Conservation (phyloP, 2,329 filamentous ascomycete species). For the Stachybotrys elegans region DNA sequence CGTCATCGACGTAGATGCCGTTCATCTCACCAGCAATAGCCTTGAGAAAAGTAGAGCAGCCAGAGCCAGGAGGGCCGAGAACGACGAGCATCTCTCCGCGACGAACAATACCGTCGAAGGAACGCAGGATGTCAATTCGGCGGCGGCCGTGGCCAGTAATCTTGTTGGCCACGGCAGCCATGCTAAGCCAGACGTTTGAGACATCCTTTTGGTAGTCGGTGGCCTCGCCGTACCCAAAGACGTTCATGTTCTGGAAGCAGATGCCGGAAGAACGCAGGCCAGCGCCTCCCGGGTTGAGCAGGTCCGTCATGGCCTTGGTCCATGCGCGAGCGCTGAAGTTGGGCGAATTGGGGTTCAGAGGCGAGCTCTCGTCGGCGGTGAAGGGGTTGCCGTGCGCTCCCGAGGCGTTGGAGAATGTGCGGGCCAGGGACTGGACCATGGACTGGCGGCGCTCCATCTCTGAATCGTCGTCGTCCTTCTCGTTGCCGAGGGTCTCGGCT, state of each 20-base stretch:
- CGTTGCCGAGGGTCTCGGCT: conserved; percentile 23
- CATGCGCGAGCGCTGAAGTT: conserved; percentile 48
- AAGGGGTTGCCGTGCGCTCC: conserved; percentile 41
- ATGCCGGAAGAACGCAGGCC: conserved; percentile 56
- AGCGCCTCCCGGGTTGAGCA: conserved; percentile 42
- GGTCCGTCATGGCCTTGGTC: conserved; percentile 49
- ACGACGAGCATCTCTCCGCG: conserved; percentile 70
- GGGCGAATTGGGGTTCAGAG: conserved; percentile 40
- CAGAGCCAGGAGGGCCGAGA: conserved; percentile 61
- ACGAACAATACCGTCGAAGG: conserved; percentile 60
- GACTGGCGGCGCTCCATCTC: conserved; percentile 41
- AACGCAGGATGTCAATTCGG: conserved; percentile 59
- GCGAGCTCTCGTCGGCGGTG: conserved; percentile 34
- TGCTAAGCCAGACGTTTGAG: conserved; percentile 50
- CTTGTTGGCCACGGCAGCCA: conserved; percentile 34
- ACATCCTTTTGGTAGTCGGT: conserved; percentile 67
- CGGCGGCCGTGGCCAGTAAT: conserved; percentile 47
- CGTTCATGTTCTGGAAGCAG: conserved; percentile 58
- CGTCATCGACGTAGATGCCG: conserved; percentile 64
- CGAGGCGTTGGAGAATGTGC: conserved; percentile 44
- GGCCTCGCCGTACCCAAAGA: conserved; percentile 61
- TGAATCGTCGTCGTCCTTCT: conserved; percentile 31
- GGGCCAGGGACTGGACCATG: conserved; percentile 45
- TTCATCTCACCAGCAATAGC: conserved; percentile 75
- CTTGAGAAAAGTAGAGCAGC: conserved; percentile 78